Evolutionary conservation across 176 grass and related monocot species (phyloP), one percentile per base, ranked within the genome.

Genomic region (Aechmea fasciata): DNA sequence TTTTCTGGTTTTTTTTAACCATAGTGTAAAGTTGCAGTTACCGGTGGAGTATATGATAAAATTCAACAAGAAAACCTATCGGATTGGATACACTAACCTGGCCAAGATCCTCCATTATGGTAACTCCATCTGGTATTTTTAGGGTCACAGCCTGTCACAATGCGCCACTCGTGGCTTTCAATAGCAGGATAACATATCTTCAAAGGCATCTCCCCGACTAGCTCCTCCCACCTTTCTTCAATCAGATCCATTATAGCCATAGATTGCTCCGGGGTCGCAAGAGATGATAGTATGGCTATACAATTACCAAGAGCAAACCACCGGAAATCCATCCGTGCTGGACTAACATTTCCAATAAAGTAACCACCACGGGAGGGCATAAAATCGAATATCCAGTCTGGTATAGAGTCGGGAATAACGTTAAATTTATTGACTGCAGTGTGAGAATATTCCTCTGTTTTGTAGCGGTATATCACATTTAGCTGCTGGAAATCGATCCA

Each of bases 111-210:
- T 71, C 88, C 92, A 57, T 96, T 96, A 67, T 92, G 92, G 49
- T 96, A 92, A 80, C 88, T 96, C 92, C 92, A 96, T 76, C 92
- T 75, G 6, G 88, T 96, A 80, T 96, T 96, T 73, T 96, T 96
- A 6, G 88, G 85, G 68, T 96, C 92, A 5, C 85, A 96, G 10
- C 92, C 92, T 48, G 92, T 96, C 57, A 96, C 82, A 76, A 86
- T 89, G 73, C 85, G 81, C 92, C 92, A 96, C 48, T 96, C 88
- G 24, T 92, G 92, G 64, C 87, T 83, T 65, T 96, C 92, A 13
- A 96, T 84, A 65, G 88, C 86, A 73, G 92, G 92, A 75, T 87
- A 96, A 62, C 78, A 87, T 71, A 91, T 91, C 79, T 96, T 96
- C 20, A 92, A 53, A 71, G 92, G 92, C 86, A 96, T 87, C 79